A percentile compares a stretch with the other conserved stretches of the same genome.
phyloP scores from a whole-genome alignment of 2,329 filamentous ascomycete genomes.

The Sordariomycetes sp. region DNA sequence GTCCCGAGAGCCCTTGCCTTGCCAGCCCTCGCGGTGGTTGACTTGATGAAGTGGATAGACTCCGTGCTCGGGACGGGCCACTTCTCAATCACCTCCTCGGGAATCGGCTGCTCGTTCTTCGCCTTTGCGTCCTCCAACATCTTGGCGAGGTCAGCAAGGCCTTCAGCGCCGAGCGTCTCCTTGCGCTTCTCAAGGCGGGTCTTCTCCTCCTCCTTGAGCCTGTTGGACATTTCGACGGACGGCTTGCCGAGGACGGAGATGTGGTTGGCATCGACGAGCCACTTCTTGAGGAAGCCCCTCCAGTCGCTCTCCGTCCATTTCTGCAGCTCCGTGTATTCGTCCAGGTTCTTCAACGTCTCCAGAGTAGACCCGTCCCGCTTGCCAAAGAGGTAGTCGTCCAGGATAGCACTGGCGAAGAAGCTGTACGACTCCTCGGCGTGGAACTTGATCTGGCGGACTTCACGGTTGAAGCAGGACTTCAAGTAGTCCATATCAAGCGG shows the following conservation, averaged over 20 bases:
- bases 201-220: conserved; percentile 71
- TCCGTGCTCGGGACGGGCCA: conserved; percentile 77
- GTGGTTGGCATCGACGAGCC: conserved; percentile 75
- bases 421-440: conserved; percentile 69
- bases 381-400: conserved; percentile 86
- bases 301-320: conserved; percentile 76
- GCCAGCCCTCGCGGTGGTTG: conserved; percentile 71
- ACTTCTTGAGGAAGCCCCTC: conserved; percentile 69
- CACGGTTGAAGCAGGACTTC: conserved; percentile 71
- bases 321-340: conserved; percentile 56
- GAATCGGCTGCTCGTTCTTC: conserved; percentile 81
- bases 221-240: conserved; percentile 64
- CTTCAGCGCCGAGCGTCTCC: conserved; percentile 66
- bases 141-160: conserved; percentile 59
- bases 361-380: conserved; percentile 70
- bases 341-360: conserved; percentile 39
- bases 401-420: conserved; percentile 75
- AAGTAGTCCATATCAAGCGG: conserved; percentile 85
- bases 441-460: conserved; percentile 70
- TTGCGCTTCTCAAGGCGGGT: conserved; percentile 67
- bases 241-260: conserved; percentile 82
- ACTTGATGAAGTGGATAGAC: conserved; percentile 90
- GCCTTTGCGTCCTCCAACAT: conserved; percentile 73
- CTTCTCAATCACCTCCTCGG: conserved; percentile 62
- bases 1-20: conserved; percentile 58